These are phyloP conservation scores for Parsonsia alboflavescens DNA, from an alignment of 257 asterid species.

Conservation along the genomic window DNA sequence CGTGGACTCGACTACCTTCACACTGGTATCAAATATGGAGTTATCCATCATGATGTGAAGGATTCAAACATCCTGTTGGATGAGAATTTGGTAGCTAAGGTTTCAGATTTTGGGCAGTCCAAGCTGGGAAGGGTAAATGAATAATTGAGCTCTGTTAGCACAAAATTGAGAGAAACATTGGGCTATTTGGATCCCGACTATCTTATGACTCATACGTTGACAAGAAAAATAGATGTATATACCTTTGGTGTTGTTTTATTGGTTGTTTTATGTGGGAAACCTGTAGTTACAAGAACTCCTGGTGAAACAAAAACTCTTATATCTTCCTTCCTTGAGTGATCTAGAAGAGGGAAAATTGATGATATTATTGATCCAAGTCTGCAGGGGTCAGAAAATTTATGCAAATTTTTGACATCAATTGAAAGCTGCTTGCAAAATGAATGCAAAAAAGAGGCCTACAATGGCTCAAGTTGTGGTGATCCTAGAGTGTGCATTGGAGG, in stretches of 20 bases:
- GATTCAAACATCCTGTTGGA: no score
- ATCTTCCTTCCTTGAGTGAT: slow-evolving; percentile 6
- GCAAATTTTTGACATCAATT: neutral
- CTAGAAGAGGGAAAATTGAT: neutral
- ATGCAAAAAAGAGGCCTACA: slow-evolving; percentile 19
- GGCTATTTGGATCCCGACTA: slow-evolving; percentile 27
- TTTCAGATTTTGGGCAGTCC: slow-evolving; percentile 25
- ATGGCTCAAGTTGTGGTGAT: slow-evolving; percentile 22
- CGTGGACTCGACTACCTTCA: slow-evolving; percentile 24
- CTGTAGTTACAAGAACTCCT: neutral
- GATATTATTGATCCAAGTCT: slow-evolving; percentile 3
- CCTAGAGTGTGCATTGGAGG: slow-evolving; percentile 22
- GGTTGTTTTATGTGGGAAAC: slow-evolving; percentile 21
- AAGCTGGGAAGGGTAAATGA: slow-evolving; percentile 6
- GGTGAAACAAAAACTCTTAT: slow-evolving; percentile 10
- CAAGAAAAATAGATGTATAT: slow-evolving; percentile 22
- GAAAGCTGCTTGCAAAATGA: slow-evolving; percentile 11
- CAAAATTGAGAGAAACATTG: slow-evolving; percentile 14
- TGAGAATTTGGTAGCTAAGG: slow-evolving; percentile 16
- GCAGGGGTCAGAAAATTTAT: slow-evolving; percentile 8
- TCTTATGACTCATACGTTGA: slow-evolving; percentile 7
- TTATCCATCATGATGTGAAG: slow-evolving; percentile 26
- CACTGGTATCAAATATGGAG: slow-evolving; percentile 12
- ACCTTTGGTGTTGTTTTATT: slow-evolving; percentile 22
- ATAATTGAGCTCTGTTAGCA: slow-evolving; percentile 3